Base-by-base conservation (phyloP, 371 early-diverging fungal species). In the Lichtheimia corymbifera region DNA sequence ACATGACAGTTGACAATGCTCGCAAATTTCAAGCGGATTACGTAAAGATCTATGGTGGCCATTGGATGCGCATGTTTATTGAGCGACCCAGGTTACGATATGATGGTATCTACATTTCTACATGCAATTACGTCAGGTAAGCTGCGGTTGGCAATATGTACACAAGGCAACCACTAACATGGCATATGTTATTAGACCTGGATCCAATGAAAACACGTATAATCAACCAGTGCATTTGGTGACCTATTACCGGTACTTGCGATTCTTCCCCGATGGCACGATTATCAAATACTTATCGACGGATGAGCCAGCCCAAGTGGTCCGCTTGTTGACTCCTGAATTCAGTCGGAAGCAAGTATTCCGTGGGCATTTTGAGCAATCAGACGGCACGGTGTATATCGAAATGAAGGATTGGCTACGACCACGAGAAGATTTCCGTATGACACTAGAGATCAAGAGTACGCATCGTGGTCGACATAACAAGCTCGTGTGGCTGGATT, bases 21-120 rank as follows among this genome's bases (percentile, higher is more conserved):
- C 58, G 60, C 20, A 4, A 30, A 9, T 24, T 53, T 17, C 76
- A 72, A 44, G 28, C 40, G 2, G 50, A 66, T 5, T 47, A 66
- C 50, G 80, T 76, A 11, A 40, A 65, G 54, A 43, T 63, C 5
- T 78, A 68, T 50, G 58, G 66, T 53, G 74, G 74, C 6, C 64
- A 77, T 50, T 77, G 80, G 82, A 61, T 70, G 58, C 64, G 69
- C 0, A 80, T 88, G 85, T 89, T 77, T 70, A 70, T 85, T 35
- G 84, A 87, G 55, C 72, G 83, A 18, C 90, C 92, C 2, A 71
- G 90, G 11, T 67, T 89, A 35, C 74, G 88, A 17, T 76, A 78
- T 44, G 90, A 89, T 68, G 92, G 92, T 5, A 71, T 88, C 3
- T 90, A 85, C 58, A 88, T 88, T 12, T 85, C 89, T 1, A 85